phyloP scores from a whole-genome alignment of 139 green algal species.

The Chlorokybus atmophyticus region DNA sequence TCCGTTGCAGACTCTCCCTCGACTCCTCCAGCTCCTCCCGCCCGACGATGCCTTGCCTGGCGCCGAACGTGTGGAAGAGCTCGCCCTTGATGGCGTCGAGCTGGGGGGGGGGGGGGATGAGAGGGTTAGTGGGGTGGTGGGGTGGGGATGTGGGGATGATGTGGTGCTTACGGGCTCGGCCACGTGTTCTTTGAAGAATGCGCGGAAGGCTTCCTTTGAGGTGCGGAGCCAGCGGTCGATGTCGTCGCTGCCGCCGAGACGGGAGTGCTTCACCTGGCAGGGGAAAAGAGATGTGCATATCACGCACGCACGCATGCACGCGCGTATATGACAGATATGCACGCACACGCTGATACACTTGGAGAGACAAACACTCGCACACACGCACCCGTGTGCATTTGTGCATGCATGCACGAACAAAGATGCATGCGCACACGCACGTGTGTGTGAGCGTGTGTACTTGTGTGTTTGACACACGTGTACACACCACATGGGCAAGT shows the following conservation, averaged over 20 bases:
- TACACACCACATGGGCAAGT: too few species aligned
- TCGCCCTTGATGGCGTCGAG: conserved; percentile 51
- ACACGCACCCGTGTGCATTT: too few species aligned
- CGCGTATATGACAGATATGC: too few species aligned
- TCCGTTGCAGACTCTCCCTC: conserved; percentile 9
- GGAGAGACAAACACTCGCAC: too few species aligned
- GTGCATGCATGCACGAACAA: too few species aligned
- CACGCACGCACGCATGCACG: too few species aligned
- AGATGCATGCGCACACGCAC: too few species aligned
- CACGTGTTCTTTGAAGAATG: conserved; percentile 42
- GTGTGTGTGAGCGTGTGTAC: too few species aligned
- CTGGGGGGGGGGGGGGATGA: conserved; percentile 30
- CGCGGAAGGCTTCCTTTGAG: conserved; percentile 1
- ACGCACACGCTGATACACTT: too few species aligned
- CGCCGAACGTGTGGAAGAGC: conserved; percentile 52
- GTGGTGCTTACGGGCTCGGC: conserved; percentile 38
- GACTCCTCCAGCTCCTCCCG: conserved; percentile 9
- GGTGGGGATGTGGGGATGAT: not conserved
- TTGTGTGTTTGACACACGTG: too few species aligned
- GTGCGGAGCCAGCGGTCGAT: conserved; percentile 43
- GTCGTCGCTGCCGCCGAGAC: conserved; percentile 54
- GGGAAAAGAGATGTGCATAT: too few species aligned
- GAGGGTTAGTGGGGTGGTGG: not conserved
- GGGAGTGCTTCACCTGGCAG: conserved; percentile 55
- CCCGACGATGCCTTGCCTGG: conserved; percentile 3